Percentiles rank a stretch among this genome's conserved stretches.
Evolutionary conservation across 1,139 yeast genomes (phyloP).

Genomic region (Candida freyschussii): DNA sequence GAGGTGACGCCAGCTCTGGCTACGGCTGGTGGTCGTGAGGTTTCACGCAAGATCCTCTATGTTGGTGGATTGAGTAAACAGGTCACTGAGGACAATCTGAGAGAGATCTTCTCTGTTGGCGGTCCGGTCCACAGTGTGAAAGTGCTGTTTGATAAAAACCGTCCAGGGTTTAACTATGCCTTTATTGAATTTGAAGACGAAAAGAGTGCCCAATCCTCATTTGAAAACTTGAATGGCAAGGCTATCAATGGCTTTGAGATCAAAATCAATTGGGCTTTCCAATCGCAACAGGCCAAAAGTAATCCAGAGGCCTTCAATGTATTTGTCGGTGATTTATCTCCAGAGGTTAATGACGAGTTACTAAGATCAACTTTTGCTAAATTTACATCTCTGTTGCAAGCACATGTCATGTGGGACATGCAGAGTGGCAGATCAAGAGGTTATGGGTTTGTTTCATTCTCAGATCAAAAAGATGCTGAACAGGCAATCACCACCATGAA

Average conservation of each 20-base stretch:
- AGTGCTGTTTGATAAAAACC: slow-evolving; percentile 70
- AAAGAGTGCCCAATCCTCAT: slow-evolving; percentile 57
- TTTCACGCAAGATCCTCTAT: slow-evolving; percentile 65
- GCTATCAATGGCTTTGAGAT: slow-evolving; percentile 48
- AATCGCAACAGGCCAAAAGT: slow-evolving; percentile 54
- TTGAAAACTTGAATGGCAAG: slow-evolving; percentile 55
- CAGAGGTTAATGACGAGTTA: slow-evolving; percentile 77
- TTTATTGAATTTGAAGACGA: slow-evolving; percentile 69
- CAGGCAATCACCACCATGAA: slow-evolving; percentile 69
- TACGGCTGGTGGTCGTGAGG: slow-evolving; percentile 74
- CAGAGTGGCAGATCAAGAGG: slow-evolving; percentile 89
- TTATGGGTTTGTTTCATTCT: slow-evolving; percentile 86
- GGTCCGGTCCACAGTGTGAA: slow-evolving; percentile 61
- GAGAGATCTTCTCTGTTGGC: slow-evolving; percentile 56
- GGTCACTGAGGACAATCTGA: slow-evolving; percentile 57
- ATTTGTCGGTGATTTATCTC: slow-evolving; percentile 82
- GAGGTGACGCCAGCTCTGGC: slow-evolving; percentile 51
- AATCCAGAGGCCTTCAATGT: slow-evolving; percentile 59
- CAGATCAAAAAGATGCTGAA: slow-evolving; percentile 64
- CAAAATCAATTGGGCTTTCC: slow-evolving; percentile 79
- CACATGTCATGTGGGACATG: slow-evolving; percentile 98
- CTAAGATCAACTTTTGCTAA: slow-evolving; percentile 55
- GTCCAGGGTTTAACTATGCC: slow-evolving; percentile 73
- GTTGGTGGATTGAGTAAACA: slow-evolving; percentile 71
- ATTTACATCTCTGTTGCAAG: slow-evolving; percentile 65